These are phyloP conservation scores for Rhizoclosmatium globosum DNA, from an alignment of 192 early-diverging fungal genomes.

Conservation along the genomic window DNA sequence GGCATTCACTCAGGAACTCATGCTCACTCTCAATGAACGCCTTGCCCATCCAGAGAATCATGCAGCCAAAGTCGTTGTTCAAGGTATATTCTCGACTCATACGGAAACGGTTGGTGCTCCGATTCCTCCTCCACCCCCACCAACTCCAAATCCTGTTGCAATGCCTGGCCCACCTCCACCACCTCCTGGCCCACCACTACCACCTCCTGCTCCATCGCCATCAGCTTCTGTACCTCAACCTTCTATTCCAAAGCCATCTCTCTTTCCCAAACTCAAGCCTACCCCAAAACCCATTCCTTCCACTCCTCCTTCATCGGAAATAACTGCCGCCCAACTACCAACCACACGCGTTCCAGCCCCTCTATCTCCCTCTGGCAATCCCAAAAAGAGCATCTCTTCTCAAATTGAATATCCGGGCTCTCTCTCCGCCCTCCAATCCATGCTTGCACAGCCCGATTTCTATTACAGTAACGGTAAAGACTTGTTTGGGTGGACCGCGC, in stretches of 20 bases:
- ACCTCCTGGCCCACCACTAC: not conserved
- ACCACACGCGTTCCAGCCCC: not conserved
- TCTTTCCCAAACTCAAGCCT: not conserved
- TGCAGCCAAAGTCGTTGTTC: not conserved
- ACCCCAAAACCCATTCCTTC: not conserved
- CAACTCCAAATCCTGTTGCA: not conserved
- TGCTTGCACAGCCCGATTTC: not conserved
- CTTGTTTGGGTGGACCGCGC: conserved; percentile 26
- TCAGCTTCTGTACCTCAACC: not conserved
- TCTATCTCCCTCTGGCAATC: not conserved
- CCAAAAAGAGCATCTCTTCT: conserved; percentile 3
- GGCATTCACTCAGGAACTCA: too few species aligned
- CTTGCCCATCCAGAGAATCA: too few species aligned
- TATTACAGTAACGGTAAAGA: conserved; percentile 5
- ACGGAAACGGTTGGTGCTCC: not conserved
- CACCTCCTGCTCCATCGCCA: conserved; percentile 1
- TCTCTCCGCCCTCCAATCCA: not conserved
- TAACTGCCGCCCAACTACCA: not conserved
- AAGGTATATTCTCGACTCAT: not conserved
- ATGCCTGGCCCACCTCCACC: not conserved
- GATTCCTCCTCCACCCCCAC: not conserved
- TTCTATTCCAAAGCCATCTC: not conserved
- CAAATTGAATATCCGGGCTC: conserved; percentile 24
- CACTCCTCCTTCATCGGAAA: not conserved
- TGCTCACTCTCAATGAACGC: too few species aligned